Percentiles rank a stretch among this genome's conserved stretches.
phyloP scores from a whole-genome alignment of 805 yeast genomes.

The Cyberlindnera euphorbiae region DNA sequence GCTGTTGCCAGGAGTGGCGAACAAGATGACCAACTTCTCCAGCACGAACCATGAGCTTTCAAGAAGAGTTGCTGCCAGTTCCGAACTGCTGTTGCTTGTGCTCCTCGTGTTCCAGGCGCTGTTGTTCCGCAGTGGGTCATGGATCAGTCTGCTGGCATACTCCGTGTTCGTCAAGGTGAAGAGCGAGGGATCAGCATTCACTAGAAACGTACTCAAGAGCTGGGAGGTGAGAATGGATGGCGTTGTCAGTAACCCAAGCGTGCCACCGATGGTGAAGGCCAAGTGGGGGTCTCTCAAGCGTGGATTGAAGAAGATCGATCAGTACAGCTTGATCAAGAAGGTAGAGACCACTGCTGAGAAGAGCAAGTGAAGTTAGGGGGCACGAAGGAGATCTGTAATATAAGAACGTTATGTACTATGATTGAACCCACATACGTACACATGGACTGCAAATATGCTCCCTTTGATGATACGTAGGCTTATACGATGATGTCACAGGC shows the following conservation, averaged over 20 bases:
- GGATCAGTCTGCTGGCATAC: conserved; percentile 52
- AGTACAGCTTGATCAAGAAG: conserved; percentile 15
- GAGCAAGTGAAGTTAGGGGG: conserved; percentile 4
- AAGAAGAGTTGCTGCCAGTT: conserved; percentile 53
- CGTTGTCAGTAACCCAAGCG: conserved; percentile 44
- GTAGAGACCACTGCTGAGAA: conserved; percentile 12
- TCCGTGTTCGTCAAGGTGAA: conserved; percentile 68
- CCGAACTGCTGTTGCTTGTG: conserved; percentile 43
- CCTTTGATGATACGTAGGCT: too few relatives aligned
- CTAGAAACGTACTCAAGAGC: conserved; percentile 61
- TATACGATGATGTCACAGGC: too few relatives aligned
- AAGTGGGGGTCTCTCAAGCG: conserved; percentile 46
- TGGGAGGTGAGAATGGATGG: conserved; percentile 67
- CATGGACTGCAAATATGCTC: too few relatives aligned
- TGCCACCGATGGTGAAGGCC: conserved; percentile 45
- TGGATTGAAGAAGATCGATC: conserved; percentile 17
- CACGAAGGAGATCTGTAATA: background rate
- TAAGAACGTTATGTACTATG: background rate
- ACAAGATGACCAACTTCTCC: conserved; percentile 39
- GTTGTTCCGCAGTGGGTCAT: conserved; percentile 57
- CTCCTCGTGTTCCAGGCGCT: conserved; percentile 48
- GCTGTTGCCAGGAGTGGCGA: conserved; percentile 23
- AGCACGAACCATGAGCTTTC: conserved; percentile 53
- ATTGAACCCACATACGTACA: too few relatives aligned
- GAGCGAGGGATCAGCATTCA: conserved; percentile 69